phyloP scores from a whole-genome alignment of 2,329 filamentous ascomycete genomes.

The Camillea tinctor region DNA sequence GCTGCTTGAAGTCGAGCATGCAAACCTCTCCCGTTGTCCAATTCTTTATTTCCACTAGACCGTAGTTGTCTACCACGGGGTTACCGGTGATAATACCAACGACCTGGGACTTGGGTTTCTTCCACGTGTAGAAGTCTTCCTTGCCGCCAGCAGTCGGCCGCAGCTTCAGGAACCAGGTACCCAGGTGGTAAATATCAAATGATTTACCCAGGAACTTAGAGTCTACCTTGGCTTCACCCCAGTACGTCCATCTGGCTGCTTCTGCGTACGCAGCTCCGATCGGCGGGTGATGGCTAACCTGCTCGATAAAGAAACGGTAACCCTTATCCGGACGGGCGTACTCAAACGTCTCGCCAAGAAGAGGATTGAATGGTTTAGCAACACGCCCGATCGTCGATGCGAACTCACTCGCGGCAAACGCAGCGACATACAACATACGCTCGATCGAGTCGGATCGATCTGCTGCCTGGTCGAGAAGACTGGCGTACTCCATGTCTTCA shows the following conservation, averaged over 20 bases:
- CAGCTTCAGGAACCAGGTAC: constrained; percentile 92
- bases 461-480: constrained; percentile 84
- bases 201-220: constrained; percentile 98
- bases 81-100: constrained; percentile 97
- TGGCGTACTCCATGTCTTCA: constrained; percentile 97
- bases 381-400: constrained; percentile 95
- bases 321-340: constrained; percentile 95
- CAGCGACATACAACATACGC: constrained; percentile 89
- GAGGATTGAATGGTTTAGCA: constrained; percentile 96
- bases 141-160: constrained; percentile 72
- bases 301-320: constrained; percentile 97
- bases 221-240: constrained; percentile 90
- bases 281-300: constrained; percentile 96
- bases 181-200: constrained; percentile 93
- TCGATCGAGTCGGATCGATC: constrained; percentile 85
- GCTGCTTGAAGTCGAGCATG: constrained; percentile 85
- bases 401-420: constrained; percentile 94
- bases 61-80: constrained; percentile 96
- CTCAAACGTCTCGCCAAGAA: constrained; percentile 95
- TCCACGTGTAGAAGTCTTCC: constrained; percentile 95
- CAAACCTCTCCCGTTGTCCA: constrained; percentile 94
- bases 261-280: constrained; percentile 93
- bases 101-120: constrained; percentile 97
- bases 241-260: constrained; percentile 93
- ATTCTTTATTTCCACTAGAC: constrained; percentile 95